Conservation (phyloP, 805 yeast genomes). For the Metschnikowia hibisci region DNA sequence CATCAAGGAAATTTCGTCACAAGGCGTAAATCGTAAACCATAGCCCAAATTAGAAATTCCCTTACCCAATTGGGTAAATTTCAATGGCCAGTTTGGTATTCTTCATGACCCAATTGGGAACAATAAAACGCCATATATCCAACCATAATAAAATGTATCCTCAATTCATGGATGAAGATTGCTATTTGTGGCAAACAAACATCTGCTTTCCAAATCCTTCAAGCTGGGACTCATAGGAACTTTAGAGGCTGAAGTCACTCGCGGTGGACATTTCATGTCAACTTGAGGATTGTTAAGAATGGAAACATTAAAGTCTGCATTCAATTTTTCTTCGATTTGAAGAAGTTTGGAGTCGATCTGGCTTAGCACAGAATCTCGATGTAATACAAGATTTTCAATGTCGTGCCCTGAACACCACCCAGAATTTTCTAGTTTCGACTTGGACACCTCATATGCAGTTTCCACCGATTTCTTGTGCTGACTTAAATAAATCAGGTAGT, state of each 20-base stretch:
- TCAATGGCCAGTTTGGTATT: too few relatives aligned
- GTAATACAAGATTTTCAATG: slow-evolving; percentile 32
- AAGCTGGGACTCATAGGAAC: slow-evolving; percentile 27
- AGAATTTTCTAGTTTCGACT: slow-evolving; percentile 27
- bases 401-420: slow-evolving; percentile 45
- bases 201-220: slow-evolving; percentile 32
- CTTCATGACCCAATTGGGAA: too few relatives aligned
- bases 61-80: too few relatives aligned
- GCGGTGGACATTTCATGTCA: slow-evolving; percentile 1
- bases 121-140: too few relatives aligned
- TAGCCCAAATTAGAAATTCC: too few relatives aligned
- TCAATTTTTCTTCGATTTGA: slow-evolving; percentile 36
- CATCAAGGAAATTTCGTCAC: too few relatives aligned
- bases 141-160: too few relatives aligned
- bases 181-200: slow-evolving; percentile 21
- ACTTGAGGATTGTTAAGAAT: slow-evolving; percentile 16
- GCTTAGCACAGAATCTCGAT: slow-evolving; percentile 33
- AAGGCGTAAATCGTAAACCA: too few relatives aligned
- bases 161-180: not conserved
- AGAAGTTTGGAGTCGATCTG: slow-evolving; percentile 37
- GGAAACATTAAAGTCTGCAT: slow-evolving; percentile 26
- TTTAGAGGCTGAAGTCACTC: slow-evolving; percentile 2
- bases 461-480: slow-evolving; percentile 32
- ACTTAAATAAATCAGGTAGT: slow-evolving; percentile 30
- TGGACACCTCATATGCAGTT: slow-evolving; percentile 34